Evolutionary conservation across 2,329 filamentous ascomycete species (phyloP), one percentile per base, ranked within the genome.

Genomic region (Pseudocercospora fijiensis): DNA sequence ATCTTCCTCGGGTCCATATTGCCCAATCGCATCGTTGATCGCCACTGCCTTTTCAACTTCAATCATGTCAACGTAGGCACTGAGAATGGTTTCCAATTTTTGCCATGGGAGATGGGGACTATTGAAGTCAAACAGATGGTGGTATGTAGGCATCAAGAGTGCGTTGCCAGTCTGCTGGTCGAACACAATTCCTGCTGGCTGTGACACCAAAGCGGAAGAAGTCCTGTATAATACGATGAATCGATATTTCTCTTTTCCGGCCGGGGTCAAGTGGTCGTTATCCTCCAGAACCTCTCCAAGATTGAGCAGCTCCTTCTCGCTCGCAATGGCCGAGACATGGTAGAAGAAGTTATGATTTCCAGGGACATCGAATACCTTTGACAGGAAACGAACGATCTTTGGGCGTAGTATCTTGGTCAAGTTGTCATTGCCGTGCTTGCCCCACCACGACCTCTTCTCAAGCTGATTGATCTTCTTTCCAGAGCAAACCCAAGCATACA

Each of bases 401-500:
- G 73, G 73, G 20, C 68, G 68, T n/a, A 75, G 51, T 7, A 72
- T 53, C 16, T 69, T 60, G 56, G 72, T 68, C 41, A 75, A 45
- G 5, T 61, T 56, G 24, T 70, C 65, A 37, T 65, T 73, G 26
- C 74, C 73, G 56, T 74, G 68, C 45, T 67, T 69, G 52, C 66
- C 66, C 74, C 74, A 75, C 74, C 74, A 75, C 3, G 73, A 71
- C 27, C 69, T 64, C 62, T 73, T 72, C 52, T 70, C 66, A 65
- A 75, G 67, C 16, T 70, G 62, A 3, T 68, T 67, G 47, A 75
- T 71, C 26, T 71, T 72, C 60, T 70, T 72, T 26, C 74, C 74
- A 43, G 71, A 72, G 57, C 69, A 71, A 20, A 75, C 67, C 74
- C 74, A 75, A 59, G 72, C 73, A 62, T 75, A 75, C n/a, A 75